Conservation (phyloP, 129 eudicot genomes). For the Deinandra increscens region DNA sequence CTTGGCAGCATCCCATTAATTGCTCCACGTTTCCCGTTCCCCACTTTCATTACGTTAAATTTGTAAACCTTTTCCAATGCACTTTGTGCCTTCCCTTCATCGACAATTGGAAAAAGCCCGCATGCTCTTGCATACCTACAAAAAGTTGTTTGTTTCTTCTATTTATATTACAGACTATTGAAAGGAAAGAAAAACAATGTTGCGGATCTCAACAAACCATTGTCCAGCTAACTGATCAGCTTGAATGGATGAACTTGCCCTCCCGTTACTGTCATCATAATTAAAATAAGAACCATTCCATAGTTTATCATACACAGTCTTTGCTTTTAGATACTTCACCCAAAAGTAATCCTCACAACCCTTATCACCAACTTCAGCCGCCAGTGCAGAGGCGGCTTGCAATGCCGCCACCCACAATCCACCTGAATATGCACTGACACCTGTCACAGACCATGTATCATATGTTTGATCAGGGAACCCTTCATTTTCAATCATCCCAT, state of each 20-base stretch:
- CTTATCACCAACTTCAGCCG: constrained; percentile 72
- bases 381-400: constrained; percentile 91
- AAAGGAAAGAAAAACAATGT: not conserved
- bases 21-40: constrained; percentile 78
- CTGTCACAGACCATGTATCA: constrained; percentile 88
- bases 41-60: constrained; percentile 73
- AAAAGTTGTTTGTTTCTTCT: not conserved
- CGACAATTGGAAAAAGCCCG: constrained; percentile 83
- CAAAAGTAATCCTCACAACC: constrained; percentile 82
- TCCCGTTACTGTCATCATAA: constrained; percentile 72
- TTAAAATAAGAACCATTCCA: constrained; percentile 95
- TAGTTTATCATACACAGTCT: constrained; percentile 67
- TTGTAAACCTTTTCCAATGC: constrained; percentile 70
- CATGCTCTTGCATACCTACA: constrained; percentile 94
- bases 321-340: constrained; percentile 72
- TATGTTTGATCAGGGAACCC: constrained; percentile 98
- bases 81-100: constrained; percentile 71
- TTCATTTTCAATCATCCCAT: constrained; percentile 96
- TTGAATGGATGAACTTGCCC: constrained; percentile 74
- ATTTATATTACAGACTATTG: not conserved
- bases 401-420: constrained; percentile 98
- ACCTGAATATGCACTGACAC: constrained; percentile 93
- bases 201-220: constrained; percentile 48
- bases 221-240: constrained; percentile 99
- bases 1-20: constrained; percentile 89